A percentile compares a stretch with the other conserved stretches of the same genome.
phyloP scores from a whole-genome alignment of 2,329 filamentous ascomycete species.

The Pseudopithomyces maydicus region DNA sequence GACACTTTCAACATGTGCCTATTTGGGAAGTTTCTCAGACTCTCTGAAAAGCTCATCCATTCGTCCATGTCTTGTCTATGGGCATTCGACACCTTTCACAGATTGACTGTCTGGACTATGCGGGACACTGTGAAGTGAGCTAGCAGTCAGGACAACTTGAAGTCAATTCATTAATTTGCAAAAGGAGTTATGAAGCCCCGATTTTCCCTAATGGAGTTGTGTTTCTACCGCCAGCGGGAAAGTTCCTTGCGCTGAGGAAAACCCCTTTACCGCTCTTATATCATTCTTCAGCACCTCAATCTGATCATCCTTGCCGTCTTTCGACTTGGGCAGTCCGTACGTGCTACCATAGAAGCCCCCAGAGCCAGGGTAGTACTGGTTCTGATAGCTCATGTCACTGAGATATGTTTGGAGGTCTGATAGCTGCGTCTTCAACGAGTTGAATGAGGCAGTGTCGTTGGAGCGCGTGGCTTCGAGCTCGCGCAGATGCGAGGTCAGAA shows the following conservation, averaged over 20 bases:
- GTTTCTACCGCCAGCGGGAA: constrained; percentile 52
- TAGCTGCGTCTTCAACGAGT: constrained; percentile 55
- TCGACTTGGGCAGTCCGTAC: constrained; percentile 43
- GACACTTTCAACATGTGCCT: not conserved
- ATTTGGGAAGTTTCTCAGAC: not conserved
- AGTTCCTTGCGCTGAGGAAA: constrained; percentile 74
- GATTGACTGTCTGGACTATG: too few species aligned
- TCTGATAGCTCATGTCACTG: constrained; percentile 50
- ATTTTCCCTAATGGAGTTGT: constrained; percentile 27
- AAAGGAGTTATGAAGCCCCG: constrained; percentile 6
- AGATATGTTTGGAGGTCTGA: constrained; percentile 68
- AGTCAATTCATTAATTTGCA: too few species aligned
- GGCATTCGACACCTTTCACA: too few species aligned
- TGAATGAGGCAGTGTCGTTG: constrained; percentile 57
- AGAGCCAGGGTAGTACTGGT: constrained; percentile 49
- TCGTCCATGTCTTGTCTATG: too few species aligned
- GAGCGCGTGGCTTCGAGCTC: constrained; percentile 56
- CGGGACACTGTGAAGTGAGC: too few species aligned
- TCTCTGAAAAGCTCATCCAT: not conserved
- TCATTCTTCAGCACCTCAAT: constrained; percentile 74
- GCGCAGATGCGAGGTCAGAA: constrained; percentile 57
- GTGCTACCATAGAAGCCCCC: constrained; percentile 41
- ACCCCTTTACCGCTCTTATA: constrained; percentile 82
- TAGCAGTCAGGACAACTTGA: too few species aligned
- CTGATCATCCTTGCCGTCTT: constrained; percentile 69